A percentile compares a stretch with the other conserved stretches of the same genome.
Conservation (phyloP, 306 rosid species). For the Purshia tridentata region DNA sequence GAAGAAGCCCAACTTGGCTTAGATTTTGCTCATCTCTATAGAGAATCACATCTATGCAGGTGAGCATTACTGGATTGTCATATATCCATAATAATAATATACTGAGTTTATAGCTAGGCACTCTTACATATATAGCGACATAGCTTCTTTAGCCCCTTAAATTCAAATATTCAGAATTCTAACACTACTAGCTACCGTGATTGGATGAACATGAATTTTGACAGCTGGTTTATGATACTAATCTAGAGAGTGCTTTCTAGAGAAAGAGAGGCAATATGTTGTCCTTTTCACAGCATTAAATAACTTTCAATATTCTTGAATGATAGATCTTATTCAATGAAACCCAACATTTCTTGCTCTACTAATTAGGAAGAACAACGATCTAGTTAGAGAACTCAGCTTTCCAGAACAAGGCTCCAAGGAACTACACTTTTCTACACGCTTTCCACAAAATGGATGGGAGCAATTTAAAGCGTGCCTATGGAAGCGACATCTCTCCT, state of each 20-base stretch:
- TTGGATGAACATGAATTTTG: background rate
- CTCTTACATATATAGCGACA: too few relatives aligned
- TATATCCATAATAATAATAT: too few relatives aligned
- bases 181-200: background rate
- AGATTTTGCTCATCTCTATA: slow-evolving; percentile 25
- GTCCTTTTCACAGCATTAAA: too few relatives aligned
- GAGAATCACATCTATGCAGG: slow-evolving; percentile 27
- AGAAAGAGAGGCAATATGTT: background rate
- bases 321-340: background rate
- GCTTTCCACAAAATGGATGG: slow-evolving; percentile 35
- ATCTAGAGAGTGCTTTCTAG: background rate
- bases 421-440: slow-evolving; percentile 19
- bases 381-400: slow-evolving; percentile 21
- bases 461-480: slow-evolving; percentile 37
- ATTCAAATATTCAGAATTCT: background rate
- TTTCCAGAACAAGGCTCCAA: slow-evolving; percentile 15
- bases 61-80: background rate
- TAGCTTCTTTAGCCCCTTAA: too few relatives aligned
- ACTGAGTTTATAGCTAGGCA: background rate
- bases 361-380: slow-evolving; percentile 20
- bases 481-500: slow-evolving; percentile 33
- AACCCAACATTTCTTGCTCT: background rate
- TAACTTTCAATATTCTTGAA: background rate
- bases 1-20: slow-evolving; percentile 25
- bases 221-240: background rate